Evolutionary conservation across 1,284 basidiomycete species (phyloP), one percentile per base, ranked within the genome.

Genomic region (Erythrobasidium hasegawianum): DNA sequence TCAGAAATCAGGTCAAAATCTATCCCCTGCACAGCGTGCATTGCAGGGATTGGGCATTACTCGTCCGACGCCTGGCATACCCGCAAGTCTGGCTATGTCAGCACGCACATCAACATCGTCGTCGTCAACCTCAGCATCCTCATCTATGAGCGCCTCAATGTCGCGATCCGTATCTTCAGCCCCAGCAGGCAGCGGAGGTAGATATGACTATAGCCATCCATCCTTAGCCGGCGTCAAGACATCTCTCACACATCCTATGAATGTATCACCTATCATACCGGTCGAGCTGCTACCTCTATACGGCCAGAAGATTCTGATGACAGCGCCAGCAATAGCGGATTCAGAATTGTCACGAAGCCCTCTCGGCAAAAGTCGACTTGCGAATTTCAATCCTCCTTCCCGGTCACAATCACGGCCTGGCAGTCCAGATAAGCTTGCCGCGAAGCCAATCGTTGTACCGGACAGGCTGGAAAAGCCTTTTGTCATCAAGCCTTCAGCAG

Each of bases 191-290:
- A 4, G 5, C 14, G 16, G 5, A 24, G 22, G 22, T 8, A 5
- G 43, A 47, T 24, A 47, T 14, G 43, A 47, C 41, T 27, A 41
- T n/a, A 45, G 33, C 27, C 62, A 65, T 49, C 64, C 64, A 3
- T 40, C 29, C 39, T 41, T 61, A 11, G 54, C 41, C 1, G 64
- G 64, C 26, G 71, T 73, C 45, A 72, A 72, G 67, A 74, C 73
- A 14, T 71, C 69, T 18, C 53, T 65, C 3, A 67, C 69, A 7
- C 73, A 74, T 41, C 73, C 73, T 0, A 72, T 74, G 67, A 73
- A 64, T 47, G 71, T 74, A 49, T 72, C 71, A 0, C 69, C 71
- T 22, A 57, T 74, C 22, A 57, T 74, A 18, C 70, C 72, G 22
- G 69, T 70, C 40, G 71, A 74, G n/a, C 53, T 70, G 0, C 60